Conservation (phyloP, 306 rosid species). For the Quercus bicolor region DNA sequence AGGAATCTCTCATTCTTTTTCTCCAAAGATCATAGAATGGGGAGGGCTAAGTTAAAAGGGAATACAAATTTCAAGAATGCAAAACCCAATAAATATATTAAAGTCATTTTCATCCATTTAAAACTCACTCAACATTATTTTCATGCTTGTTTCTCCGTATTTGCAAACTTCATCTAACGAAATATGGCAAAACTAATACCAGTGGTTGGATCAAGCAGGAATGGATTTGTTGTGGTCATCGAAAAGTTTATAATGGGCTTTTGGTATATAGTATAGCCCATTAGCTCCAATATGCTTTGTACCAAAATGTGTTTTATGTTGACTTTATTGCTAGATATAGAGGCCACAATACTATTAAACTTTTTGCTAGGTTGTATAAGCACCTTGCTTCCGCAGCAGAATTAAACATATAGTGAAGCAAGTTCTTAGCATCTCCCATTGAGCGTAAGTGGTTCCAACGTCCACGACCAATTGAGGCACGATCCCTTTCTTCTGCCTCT, state of each 20-base stretch:
- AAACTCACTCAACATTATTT: not conserved
- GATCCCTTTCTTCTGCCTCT: slow-evolving; percentile 74
- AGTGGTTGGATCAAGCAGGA: not conserved
- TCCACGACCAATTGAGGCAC: slow-evolving; percentile 49
- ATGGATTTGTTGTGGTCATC: not conserved
- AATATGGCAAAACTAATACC: not conserved
- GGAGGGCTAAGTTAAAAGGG: not conserved
- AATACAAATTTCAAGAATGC: not conserved
- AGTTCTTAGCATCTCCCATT: slow-evolving; percentile 72
- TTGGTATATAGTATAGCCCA: not conserved
- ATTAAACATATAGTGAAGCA: slow-evolving; percentile 63
- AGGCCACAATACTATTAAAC: slow-evolving; percentile 16
- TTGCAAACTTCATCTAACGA: no score
- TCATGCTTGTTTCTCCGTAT: not conserved
- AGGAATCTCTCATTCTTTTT: not conserved
- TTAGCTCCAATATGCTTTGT: not conserved
- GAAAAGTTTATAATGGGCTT: not conserved
- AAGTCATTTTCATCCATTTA: not conserved
- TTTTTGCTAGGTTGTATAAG: slow-evolving; percentile 20
- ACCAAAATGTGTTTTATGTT: not conserved
- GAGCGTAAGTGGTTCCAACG: slow-evolving; percentile 83
- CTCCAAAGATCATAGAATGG: not conserved
- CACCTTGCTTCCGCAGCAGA: slow-evolving; percentile 68
- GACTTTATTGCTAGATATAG: not conserved
- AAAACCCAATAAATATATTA: not conserved